Base-by-base conservation (phyloP, 2,329 filamentous ascomycete species). In the Sarocladium kiliense region DNA sequence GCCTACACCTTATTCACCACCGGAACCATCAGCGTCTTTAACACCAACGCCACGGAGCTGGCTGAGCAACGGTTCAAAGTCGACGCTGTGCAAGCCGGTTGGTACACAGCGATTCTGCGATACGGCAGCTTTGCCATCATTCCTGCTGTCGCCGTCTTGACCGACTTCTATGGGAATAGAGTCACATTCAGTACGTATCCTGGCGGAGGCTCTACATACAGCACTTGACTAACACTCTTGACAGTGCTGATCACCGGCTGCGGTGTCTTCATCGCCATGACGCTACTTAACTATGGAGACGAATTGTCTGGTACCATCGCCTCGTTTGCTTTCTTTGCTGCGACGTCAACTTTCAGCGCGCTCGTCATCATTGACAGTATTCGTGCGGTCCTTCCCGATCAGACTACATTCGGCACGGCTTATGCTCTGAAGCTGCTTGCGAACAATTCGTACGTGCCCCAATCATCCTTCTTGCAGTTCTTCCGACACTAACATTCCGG, bases 61-160 rank as follows among this genome's bases (percentile, higher is more conserved):
- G 80, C 79, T 0, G 74, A 83, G 64, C 72, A 80, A 60, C 69
- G 78, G n/a, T 81, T 83, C 62, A 65, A 75, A 7, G 70, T 77
- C 16, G 67, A 69, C 55, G 64, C 75, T 0, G 71, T 82, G 34
- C 74, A 64, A 3, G 80, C 79, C 0, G 80, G 79, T 0, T 83
- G 78, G 78, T 83, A 82, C 59, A 75, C 75, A 12, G 69, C 78
- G 3, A 65, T 77, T 37, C 65, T 74, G 1, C 76, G 80, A 58
- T 82, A 81, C 62, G 51, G 56, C 51, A 70, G 70, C 4, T 82
- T 82, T 65, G 80, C 82, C 60, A 58, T 82, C 1, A 77, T 82
- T 1, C 78, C 79, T 0, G 64, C 73, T 1, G 57, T 82, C 14
- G 79, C 78, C 1, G 60, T 78, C 1, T 77, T 80, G 57, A 71